Evolutionary conservation across 2,329 filamentous ascomycete species (phyloP).

Genomic region (Thyridium curvatum): DNA sequence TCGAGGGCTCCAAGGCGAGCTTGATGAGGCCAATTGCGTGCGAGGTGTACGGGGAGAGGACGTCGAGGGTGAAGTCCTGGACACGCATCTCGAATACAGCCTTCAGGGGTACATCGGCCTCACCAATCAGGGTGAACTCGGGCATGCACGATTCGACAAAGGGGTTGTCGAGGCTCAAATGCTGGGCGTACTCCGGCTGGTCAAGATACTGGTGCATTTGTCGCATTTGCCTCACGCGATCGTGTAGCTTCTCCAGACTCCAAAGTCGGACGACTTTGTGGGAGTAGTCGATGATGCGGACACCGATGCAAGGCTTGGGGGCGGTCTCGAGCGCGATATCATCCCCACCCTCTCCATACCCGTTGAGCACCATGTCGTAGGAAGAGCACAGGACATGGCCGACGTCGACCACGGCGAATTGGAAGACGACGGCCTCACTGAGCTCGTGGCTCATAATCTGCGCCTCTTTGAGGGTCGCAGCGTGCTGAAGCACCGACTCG

Average conservation of each 20-base stretch:
- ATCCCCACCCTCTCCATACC: conserved; percentile 72
- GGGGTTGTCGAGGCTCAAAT: conserved; percentile 87
- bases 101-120: conserved; percentile 84
- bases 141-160: conserved; percentile 90
- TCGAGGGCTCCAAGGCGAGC: conserved; percentile 86
- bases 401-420: conserved; percentile 85
- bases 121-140: conserved; percentile 85
- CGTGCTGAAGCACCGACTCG: conserved; percentile 83
- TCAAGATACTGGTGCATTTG: conserved; percentile 97
- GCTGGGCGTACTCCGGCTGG: conserved; percentile 88
- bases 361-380: conserved; percentile 94
- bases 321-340: conserved; percentile 75
- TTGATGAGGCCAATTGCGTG: conserved; percentile 87
- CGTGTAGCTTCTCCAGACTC: conserved; percentile 88
- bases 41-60: conserved; percentile 86
- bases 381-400: conserved; percentile 88
- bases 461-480: conserved; percentile 84
- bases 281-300: conserved; percentile 87
- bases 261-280: conserved; percentile 82
- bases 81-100: conserved; percentile 93
- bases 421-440: conserved; percentile 87
- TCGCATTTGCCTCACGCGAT: conserved; percentile 84
- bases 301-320: conserved; percentile 82
- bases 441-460: conserved; percentile 98
- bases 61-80: conserved; percentile 87